Conservation (phyloP, 1,284 basidiomycete species). For the Marasmius fiardii region DNA sequence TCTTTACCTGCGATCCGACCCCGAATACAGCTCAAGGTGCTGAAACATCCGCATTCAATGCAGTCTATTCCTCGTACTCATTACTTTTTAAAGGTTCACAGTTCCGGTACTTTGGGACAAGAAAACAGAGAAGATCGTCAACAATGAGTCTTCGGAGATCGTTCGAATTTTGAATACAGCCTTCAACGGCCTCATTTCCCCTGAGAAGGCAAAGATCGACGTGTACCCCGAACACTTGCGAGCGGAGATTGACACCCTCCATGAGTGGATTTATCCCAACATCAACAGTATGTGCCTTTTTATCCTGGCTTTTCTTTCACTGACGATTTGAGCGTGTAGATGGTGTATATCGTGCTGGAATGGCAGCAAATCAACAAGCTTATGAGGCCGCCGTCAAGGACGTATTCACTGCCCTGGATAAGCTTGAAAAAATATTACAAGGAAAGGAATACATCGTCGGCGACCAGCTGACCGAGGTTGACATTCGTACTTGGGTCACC, state of each 20-base stretch:
- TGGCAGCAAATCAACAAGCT: constrained; percentile 79
- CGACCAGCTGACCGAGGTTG: constrained; percentile 84
- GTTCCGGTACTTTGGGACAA: constrained; percentile 97
- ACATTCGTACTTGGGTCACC: constrained; percentile 89
- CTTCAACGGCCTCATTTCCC: constrained; percentile 55
- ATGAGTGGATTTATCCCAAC: constrained; percentile 83
- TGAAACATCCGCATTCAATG: background rate
- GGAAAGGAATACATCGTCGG: constrained; percentile 86
- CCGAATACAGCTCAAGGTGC: constrained; percentile 65
- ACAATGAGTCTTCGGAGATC: constrained; percentile 93
- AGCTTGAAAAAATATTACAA: constrained; percentile 72
- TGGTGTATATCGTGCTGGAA: constrained; percentile 88
- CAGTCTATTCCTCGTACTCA: background rate
- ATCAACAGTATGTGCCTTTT: constrained; percentile 65
- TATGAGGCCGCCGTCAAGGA: constrained; percentile 76
- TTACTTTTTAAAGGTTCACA: constrained; percentile 55
- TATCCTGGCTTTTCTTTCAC: background rate
- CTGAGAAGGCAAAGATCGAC: background rate
- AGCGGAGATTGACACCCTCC: constrained; percentile 39
- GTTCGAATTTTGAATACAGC: constrained; percentile 88
- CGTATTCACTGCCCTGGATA: constrained; percentile 78
- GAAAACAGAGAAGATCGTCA: constrained; percentile 86
- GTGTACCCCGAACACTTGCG: background rate
- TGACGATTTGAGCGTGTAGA: constrained; percentile 37
- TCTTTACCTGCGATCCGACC: constrained; percentile 78